Evolutionary conservation across 2,329 filamentous ascomycete species (phyloP).

Genomic region (Venturia aucupariae): DNA sequence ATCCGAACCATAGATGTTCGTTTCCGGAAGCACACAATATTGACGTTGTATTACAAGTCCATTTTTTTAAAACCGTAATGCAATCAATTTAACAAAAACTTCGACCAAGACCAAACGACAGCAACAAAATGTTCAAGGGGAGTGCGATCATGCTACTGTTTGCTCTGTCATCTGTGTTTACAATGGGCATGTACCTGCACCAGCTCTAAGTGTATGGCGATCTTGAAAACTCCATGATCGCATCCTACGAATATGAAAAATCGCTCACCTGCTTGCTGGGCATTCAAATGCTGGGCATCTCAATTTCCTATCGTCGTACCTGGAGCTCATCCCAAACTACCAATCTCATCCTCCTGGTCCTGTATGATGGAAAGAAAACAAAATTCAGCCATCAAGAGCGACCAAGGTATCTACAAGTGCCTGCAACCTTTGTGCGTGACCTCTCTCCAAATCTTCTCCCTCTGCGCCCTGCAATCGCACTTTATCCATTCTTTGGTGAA

Average conservation of each 20-base stretch:
- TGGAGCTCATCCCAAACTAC: neutral
- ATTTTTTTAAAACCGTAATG: no score
- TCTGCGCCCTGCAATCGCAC: constrained; percentile 39
- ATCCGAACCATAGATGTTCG: no score
- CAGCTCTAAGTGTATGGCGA: neutral
- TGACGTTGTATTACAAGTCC: no score
- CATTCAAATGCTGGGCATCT: neutral
- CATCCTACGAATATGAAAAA: neutral
- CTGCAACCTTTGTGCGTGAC: constrained; percentile 46
- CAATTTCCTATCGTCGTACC: neutral
- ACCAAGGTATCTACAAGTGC: constrained; percentile 35
- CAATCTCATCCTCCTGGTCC: neutral
- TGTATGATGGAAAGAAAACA: no score
- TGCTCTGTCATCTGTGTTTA: neutral
- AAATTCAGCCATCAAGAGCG: neutral
- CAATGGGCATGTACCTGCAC: neutral
- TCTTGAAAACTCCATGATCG: neutral
- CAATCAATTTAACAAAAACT: no score
- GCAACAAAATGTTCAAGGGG: no score
- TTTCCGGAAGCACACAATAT: no score
- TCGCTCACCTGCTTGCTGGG: neutral
- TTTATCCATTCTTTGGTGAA: constrained; percentile 51
- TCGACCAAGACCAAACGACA: no score
- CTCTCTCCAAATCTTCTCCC: constrained; percentile 35
- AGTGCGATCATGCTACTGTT: no score